These are phyloP conservation scores for Hypoxylon fragiforme DNA, from an alignment of 495 filamentous ascomycete species.

Conservation along the genomic window DNA sequence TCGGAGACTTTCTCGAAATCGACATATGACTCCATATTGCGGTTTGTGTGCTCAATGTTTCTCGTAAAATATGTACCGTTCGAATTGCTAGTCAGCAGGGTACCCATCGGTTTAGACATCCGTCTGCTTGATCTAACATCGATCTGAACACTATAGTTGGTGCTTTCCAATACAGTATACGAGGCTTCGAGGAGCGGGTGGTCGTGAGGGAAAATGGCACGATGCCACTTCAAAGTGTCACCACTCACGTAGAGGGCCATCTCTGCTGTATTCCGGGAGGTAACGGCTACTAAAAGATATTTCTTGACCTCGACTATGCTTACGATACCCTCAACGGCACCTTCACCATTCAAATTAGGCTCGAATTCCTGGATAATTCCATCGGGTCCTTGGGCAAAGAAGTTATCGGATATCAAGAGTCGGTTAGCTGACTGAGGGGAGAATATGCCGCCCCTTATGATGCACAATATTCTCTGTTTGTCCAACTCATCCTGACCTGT, in stretches of 20 bases:
- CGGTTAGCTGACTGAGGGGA: constrained; percentile 68
- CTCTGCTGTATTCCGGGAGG: constrained; percentile 78
- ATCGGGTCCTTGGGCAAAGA: constrained; percentile 60
- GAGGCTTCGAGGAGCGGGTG: constrained; percentile 76
- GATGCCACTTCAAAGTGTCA: constrained; percentile 83
- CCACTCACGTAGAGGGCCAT: constrained; percentile 81
- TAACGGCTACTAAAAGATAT: constrained; percentile 81
- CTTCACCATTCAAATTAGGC: constrained; percentile 71
- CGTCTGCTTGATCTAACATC: constrained; percentile 75
- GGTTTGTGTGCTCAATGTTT: constrained; percentile 90
- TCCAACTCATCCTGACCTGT: constrained; percentile 61
- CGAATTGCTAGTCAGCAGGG: constrained; percentile 89
- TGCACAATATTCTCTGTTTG: constrained; percentile 73
- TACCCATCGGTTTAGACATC: constrained; percentile 70
- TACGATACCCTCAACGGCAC: constrained; percentile 72
- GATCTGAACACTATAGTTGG: constrained; percentile 94
- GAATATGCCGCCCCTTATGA: constrained; percentile 68
- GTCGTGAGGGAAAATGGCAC: constrained; percentile 79
- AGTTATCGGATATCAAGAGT: constrained; percentile 77
- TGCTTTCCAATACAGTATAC: constrained; percentile 92
- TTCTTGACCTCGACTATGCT: constrained; percentile 79
- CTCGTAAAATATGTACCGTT: constrained; percentile 93
- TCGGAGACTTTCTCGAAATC: constrained; percentile 91
- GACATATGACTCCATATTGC: constrained; percentile 67
- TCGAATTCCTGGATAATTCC: constrained; percentile 63